phyloP scores from a whole-genome alignment of 345 rosid species.

The Pseudoturritis turrita region DNA sequence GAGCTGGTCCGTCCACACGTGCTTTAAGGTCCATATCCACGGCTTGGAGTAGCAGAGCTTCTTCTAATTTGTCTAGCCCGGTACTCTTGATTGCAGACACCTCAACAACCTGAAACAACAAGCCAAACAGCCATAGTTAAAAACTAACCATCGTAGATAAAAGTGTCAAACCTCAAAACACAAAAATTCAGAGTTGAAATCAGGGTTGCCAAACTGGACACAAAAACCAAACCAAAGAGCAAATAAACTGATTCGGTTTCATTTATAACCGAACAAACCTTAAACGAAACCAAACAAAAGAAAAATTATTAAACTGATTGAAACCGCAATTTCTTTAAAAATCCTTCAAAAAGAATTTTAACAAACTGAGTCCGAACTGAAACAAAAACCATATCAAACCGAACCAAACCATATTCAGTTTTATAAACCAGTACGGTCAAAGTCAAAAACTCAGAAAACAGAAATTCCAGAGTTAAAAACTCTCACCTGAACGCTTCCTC shows the following conservation, averaged over 20 bases:
- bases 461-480: background rate
- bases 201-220: background rate
- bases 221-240: no score
- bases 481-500: constrained; percentile 68
- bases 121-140: constrained; percentile 4
- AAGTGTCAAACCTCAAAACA: background rate
- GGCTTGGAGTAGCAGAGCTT: constrained; percentile 87
- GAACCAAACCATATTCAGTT: background rate
- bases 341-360: background rate
- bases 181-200: background rate
- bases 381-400: background rate
- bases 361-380: no score
- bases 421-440: background rate
- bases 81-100: constrained; percentile 72
- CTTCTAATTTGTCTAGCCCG: constrained; percentile 80
- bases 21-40: constrained; percentile 88
- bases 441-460: background rate
- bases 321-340: background rate
- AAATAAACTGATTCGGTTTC: background rate
- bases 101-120: constrained; percentile 62
- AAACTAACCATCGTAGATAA: background rate
- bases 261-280: background rate
- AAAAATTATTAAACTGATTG: no score
- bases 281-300: no score
- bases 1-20: constrained; percentile 84